Evolutionary conservation across 306 rosid genomes (phyloP).

Genomic region (Vachellia pachyceras): DNA sequence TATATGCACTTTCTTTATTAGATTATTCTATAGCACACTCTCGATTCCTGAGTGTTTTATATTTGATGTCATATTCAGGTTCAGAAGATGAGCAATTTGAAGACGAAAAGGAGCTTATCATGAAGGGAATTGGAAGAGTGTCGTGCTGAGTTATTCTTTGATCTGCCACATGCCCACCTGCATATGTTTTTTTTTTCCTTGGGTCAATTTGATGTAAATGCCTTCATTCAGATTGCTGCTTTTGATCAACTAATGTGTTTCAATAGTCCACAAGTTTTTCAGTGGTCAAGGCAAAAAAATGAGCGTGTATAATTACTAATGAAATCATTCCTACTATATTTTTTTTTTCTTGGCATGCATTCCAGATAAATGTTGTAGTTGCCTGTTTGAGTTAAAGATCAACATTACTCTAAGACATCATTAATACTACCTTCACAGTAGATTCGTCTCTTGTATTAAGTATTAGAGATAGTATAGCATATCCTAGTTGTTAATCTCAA

Average conservation of each 20-base stretch:
- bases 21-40: conserved; percentile 16
- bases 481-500: no score
- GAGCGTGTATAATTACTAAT: conserved; percentile 12
- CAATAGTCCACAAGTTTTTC: conserved; percentile 30
- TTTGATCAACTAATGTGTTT: conserved; percentile 30
- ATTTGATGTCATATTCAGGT: conserved; percentile 54
- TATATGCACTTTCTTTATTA: background rate
- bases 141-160: conserved; percentile 38
- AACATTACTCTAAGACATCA: background rate
- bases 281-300: conserved; percentile 19
- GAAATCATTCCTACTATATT: background rate
- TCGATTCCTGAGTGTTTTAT: background rate
- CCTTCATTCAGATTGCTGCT: conserved; percentile 39
- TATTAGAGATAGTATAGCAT: no score
- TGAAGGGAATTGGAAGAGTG: conserved; percentile 73
- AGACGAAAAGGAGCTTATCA: conserved; percentile 93
- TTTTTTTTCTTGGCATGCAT: background rate
- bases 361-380: background rate
- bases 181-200: conserved; percentile 26
- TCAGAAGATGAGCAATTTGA: conserved; percentile 97
- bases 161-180: conserved; percentile 18
- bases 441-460: no score
- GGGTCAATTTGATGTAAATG: conserved; percentile 24
- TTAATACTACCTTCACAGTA: no score
- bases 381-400: background rate